Conservation (phyloP, 2,329 filamentous ascomycete species). For the Botrytis deweyae region DNA sequence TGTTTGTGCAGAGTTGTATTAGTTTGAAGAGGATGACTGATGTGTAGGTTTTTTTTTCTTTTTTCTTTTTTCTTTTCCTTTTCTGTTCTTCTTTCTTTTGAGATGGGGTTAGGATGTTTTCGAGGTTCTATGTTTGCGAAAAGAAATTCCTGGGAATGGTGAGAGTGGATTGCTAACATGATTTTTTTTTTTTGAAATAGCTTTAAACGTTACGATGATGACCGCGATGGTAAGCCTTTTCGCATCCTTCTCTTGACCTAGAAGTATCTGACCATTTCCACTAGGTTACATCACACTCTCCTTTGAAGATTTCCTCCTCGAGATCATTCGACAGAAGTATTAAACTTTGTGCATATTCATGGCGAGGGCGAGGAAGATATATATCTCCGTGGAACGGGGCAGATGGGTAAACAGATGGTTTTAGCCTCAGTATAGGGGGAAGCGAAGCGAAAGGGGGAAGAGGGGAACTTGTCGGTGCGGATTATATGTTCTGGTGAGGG, state of each 20-base stretch:
- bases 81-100: not conserved
- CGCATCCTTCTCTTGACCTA: not conserved
- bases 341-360: not conserved
- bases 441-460: not conserved
- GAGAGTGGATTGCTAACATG: not conserved
- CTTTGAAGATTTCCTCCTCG: constrained; percentile 49
- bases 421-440: not conserved
- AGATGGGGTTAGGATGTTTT: not conserved
- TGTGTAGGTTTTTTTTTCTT: constrained; percentile 50
- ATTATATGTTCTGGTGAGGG: not conserved
- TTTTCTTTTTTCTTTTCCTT: not conserved
- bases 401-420: not conserved
- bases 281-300: constrained; percentile 70
- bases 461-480: not conserved
- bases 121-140: not conserved
- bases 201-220: constrained; percentile 98
- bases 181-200: not conserved
- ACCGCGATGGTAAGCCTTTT: constrained; percentile 68
- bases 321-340: constrained; percentile 38
- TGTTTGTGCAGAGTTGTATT: constrained; percentile 98
- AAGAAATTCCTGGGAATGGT: not conserved
- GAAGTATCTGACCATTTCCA: not conserved
- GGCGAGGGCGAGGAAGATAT: no score
- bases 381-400: no score
- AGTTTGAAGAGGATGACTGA: constrained; percentile 98